Percentiles rank a stretch among this genome's conserved stretches.
phyloP scores from a whole-genome alignment of 192 early-diverging fungal genomes.

The Spizellomyces sp. region DNA sequence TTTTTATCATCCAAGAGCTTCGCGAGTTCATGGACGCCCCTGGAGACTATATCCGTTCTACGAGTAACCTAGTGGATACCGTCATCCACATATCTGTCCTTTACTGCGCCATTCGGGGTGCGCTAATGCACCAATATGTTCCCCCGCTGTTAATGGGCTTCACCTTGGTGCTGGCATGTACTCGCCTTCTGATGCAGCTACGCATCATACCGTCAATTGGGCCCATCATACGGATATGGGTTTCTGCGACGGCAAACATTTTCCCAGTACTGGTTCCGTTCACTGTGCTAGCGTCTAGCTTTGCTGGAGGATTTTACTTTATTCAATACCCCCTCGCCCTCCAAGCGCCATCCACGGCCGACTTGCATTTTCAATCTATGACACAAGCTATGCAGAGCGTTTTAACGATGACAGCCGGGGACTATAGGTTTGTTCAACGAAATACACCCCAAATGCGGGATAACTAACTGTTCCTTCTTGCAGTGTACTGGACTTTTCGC shows the following conservation, averaged over 20 bases:
- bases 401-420: conserved; percentile 45
- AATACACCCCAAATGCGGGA: background rate
- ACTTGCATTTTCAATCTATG: conserved; percentile 35
- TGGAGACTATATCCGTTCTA: conserved; percentile 36
- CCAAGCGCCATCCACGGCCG: background rate
- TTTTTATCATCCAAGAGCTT: conserved; percentile 43
- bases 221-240: conserved; percentile 42
- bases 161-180: conserved; percentile 39
- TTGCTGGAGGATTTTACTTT: conserved; percentile 43
- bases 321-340: conserved; percentile 30
- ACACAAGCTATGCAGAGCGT: conserved; percentile 39
- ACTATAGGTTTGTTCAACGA: conserved; percentile 38
- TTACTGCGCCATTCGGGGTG: conserved; percentile 34
- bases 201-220: conserved; percentile 47
- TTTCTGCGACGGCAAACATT: conserved; percentile 41
- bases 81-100: conserved; percentile 36
- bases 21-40: conserved; percentile 43
- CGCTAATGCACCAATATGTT: conserved; percentile 23
- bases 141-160: conserved; percentile 42
- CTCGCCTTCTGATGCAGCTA: conserved; percentile 40
- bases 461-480: background rate
- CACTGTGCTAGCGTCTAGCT: conserved; percentile 36
- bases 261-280: conserved; percentile 49
- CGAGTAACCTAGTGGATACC: conserved; percentile 40
- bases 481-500: conserved; percentile 37